These are phyloP conservation scores for Takakia lepidozioides DNA, from an alignment of 225 moss, liverwort and hornwort species.

Conservation along the genomic window DNA sequence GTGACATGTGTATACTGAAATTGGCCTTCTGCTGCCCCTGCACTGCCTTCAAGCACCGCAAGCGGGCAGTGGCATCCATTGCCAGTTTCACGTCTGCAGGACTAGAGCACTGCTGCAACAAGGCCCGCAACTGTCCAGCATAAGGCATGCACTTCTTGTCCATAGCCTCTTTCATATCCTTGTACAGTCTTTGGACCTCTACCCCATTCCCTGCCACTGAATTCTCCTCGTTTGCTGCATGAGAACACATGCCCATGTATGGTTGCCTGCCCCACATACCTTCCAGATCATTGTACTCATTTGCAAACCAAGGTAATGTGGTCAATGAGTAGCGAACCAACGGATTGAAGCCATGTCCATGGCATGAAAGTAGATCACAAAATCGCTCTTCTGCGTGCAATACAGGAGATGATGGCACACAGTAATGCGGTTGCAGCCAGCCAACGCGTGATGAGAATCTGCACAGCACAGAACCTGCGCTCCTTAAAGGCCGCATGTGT, in stretches of 20 bases:
- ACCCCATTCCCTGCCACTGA: conserved; percentile 16
- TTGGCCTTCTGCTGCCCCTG: conserved; percentile 80
- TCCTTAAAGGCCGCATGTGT: no score
- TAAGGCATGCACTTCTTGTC: conserved; percentile 62
- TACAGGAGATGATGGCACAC: no score
- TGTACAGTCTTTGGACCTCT: conserved; percentile 62
- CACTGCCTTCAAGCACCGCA: conserved; percentile 81
- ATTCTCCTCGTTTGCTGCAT: conserved; percentile 26
- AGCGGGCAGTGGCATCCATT: conserved; percentile 49
- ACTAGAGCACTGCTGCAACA: conserved; percentile 51
- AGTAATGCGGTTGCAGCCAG: no score
- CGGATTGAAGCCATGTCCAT: no score
- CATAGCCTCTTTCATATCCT: conserved; percentile 56
- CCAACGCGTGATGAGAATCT: no score
- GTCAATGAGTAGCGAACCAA: no score
- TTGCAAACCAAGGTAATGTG: no score
- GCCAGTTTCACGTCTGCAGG: conserved; percentile 64
- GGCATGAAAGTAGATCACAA: no score
- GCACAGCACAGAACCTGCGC: no score
- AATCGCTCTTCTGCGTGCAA: no score
- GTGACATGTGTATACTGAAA: conserved; percentile 40
- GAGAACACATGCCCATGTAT: conserved; percentile 15
- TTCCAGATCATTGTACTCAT: no score
- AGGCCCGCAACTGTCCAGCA: conserved; percentile 44
- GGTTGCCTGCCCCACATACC: conserved; percentile 5